Evolutionary conservation across 164 flowering plant species (phyloP).

Genomic region (Pachysandra terminalis): DNA sequence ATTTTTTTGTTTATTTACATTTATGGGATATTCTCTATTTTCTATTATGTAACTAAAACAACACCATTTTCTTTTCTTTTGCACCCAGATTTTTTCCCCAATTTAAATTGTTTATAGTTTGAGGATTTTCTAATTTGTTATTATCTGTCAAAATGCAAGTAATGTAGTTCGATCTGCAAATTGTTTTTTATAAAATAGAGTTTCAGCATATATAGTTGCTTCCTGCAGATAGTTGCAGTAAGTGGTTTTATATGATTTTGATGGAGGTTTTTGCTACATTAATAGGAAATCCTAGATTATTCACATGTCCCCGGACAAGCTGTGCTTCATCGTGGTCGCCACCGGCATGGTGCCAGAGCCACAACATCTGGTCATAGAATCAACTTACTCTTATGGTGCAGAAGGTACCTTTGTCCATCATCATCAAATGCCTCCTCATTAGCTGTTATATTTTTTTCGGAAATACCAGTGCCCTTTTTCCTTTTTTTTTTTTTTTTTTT

Average conservation of each 20-base stretch:
- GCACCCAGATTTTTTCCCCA: no score
- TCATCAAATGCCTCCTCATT: not conserved
- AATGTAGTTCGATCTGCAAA: no score
- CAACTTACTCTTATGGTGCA: conserved; percentile 89
- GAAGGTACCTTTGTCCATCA: conserved; percentile 62
- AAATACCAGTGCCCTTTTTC: no score
- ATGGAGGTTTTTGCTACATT: conserved; percentile 14
- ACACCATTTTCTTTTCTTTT: no score
- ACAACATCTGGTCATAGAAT: conserved; percentile 77
- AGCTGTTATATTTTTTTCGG: not conserved
- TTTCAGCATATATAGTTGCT: not conserved
- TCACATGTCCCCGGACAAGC: conserved; percentile 85
- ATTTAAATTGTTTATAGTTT: no score
- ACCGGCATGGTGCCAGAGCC: conserved; percentile 96
- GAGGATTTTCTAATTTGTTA: not conserved
- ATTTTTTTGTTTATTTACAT: no score
- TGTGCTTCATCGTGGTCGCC: conserved; percentile 93
- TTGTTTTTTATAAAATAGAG: not conserved
- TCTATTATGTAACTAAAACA: no score
- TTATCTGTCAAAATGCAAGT: no score
- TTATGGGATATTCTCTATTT: no score
- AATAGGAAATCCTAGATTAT: conserved; percentile 80
- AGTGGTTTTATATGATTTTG: conserved; percentile 10
- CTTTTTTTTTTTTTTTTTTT: no score
- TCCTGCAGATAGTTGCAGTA: not conserved